Conservation (phyloP, 1,139 yeast species). For the Yamadazyma atlantica region DNA sequence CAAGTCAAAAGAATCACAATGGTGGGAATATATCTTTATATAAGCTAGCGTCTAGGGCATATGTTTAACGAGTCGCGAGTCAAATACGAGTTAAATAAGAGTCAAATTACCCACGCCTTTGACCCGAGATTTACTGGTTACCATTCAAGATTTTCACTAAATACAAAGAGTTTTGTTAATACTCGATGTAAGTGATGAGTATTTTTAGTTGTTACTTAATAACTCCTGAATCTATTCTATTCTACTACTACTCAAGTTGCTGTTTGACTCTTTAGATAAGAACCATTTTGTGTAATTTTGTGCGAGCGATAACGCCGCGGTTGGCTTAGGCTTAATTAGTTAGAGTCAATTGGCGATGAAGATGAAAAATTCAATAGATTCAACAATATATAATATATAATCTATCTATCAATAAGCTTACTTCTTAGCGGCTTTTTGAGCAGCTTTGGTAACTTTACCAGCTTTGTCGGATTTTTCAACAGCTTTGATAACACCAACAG, state of each 20-base stretch:
- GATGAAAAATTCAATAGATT: background rate
- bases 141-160: too few relatives aligned
- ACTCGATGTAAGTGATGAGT: too few relatives aligned
- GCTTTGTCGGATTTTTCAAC: slow-evolving; percentile 94
- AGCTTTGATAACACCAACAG: slow-evolving; percentile 99
- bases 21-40: background rate
- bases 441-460: slow-evolving; percentile 99
- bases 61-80: background rate
- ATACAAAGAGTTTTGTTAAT: too few relatives aligned
- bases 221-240: too few relatives aligned
- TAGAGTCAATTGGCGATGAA: background rate
- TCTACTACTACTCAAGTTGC: too few relatives aligned
- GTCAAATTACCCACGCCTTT: background rate
- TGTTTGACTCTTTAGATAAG: background rate
- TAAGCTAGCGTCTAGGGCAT: background rate
- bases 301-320: background rate
- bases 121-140: too few relatives aligned
- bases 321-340: background rate
- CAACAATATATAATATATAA: background rate
- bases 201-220: too few relatives aligned
- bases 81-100: background rate
- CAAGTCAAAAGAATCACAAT: too few relatives aligned
- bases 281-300: background rate
- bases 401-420: slow-evolving; percentile 37
- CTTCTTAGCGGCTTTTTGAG: slow-evolving; percentile 97